Evolutionary conservation across 805 yeast species (phyloP), one percentile per base, ranked within the genome.

Genomic region (Brettanomyces anomalus): DNA sequence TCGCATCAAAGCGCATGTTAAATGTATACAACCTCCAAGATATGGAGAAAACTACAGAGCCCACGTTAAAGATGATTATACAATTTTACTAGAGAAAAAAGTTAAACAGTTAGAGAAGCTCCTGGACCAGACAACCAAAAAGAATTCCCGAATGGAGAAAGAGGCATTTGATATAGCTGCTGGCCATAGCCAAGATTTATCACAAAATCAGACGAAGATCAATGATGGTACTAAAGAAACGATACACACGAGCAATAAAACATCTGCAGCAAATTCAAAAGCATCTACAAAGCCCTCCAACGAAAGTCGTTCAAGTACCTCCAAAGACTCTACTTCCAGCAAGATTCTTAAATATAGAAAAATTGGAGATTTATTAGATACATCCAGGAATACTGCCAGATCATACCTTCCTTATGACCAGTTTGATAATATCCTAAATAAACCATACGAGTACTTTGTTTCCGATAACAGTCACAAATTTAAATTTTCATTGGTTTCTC

Each of bases 21-120:
- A 70, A 45, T 79, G 86, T 56, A 65, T 78, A 5, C 81, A 79
- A 55, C 87, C 87, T 0, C 78, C 74, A 4, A 69, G 77, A 41
- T 79, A 79, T 48, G 70, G 72, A 1, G 64, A 61, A 4, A 54
- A 49, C 32, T 45, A 44, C 31, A 66, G 62, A 48, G 58, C 64
- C 11, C 70, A 69, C 11, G 60, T 58, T 4, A 77, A 76, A 52
- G 78, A 76, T 49, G 81, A 76, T 31, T 79, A 79, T 51, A 78
- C 83, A 0, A 44, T 65, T 14, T 66, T 76, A 54, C 53, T 79
- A 43, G 85, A 79, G 50, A 72, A 71, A 44, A 74, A 73, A 51
- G 67, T 79, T 31, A 67, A 67, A 42, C 71, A 66, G 42, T 52
- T 79, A 37, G 83, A 79, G 48, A 68, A 65, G 36, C 45, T 73